Evolutionary conservation across 2,329 filamentous ascomycete species (phyloP).

Genomic region (Fusarium nanum): DNA sequence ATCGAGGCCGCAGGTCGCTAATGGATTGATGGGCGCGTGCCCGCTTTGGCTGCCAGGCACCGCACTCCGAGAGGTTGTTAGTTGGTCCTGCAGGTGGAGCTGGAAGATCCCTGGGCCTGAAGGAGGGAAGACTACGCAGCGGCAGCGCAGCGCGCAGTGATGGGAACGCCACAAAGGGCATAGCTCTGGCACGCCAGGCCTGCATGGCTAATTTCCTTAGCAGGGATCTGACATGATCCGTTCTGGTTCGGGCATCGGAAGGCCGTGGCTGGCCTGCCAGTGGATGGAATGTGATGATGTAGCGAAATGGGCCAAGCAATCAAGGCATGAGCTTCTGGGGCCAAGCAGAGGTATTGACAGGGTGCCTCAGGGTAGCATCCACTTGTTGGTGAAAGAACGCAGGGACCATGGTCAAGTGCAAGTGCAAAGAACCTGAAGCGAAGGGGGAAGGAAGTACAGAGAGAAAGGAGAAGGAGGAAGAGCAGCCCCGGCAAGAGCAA

Average conservation of each 20-base stretch:
- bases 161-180: slow-evolving; percentile 11
- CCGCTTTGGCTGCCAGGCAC: slow-evolving; percentile 39
- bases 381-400: slow-evolving; percentile 12
- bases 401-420: slow-evolving; percentile 16
- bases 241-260: slow-evolving; percentile 34
- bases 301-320: slow-evolving; percentile 36
- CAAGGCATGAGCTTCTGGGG: slow-evolving; percentile 19
- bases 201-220: slow-evolving; percentile 36
- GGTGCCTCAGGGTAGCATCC: slow-evolving; percentile 10
- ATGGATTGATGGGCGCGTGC: slow-evolving; percentile 31
- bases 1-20: slow-evolving; percentile 33
- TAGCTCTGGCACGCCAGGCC: slow-evolving; percentile 33
- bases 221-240: slow-evolving; percentile 31
- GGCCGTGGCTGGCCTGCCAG: slow-evolving; percentile 32
- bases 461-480: slow-evolving; percentile 5
- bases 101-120: slow-evolving; percentile 14
- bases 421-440: slow-evolving; percentile 8
- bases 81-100: slow-evolving; percentile 23
- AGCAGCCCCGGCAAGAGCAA: slow-evolving; percentile 4
- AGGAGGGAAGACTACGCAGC: neutral
- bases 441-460: slow-evolving; percentile 17
- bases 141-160: neutral
- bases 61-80: slow-evolving; percentile 30
- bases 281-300: slow-evolving; percentile 43
- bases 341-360: slow-evolving; percentile 11